These are phyloP conservation scores for Yarrowia sp. DNA, from an alignment of 805 yeast genomes.

Conservation along the genomic window DNA sequence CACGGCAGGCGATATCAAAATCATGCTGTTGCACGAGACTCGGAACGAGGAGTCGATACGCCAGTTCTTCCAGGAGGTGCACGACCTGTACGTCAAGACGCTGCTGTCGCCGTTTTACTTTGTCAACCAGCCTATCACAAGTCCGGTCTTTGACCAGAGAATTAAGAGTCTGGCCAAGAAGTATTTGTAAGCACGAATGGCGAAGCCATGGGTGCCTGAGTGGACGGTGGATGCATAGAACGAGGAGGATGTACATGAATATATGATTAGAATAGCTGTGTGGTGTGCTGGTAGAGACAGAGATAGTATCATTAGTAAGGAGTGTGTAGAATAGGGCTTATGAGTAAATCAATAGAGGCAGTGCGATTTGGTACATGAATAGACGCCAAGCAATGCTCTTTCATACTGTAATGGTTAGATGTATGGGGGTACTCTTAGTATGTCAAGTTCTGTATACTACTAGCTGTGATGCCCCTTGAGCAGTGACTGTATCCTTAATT, in stretches of 20 bases:
- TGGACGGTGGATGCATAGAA: not conserved
- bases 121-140: constrained; percentile 68
- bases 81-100: constrained; percentile 84
- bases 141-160: constrained; percentile 71
- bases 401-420: not conserved
- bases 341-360: too few relatives aligned
- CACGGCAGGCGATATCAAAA: constrained; percentile 79
- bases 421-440: not conserved
- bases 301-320: too few relatives aligned
- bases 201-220: too few relatives aligned
- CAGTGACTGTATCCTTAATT: too few relatives aligned
- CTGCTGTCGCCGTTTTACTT: constrained; percentile 82
- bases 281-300: too few relatives aligned
- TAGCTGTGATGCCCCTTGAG: too few relatives aligned
- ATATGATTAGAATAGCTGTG: not conserved
- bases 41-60: constrained; percentile 69
- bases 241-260: not conserved
- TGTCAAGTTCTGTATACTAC: not conserved
- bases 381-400: too few relatives aligned
- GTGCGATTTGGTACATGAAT: too few relatives aligned
- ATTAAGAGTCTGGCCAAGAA: constrained; percentile 72
- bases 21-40: constrained; percentile 66
- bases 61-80: constrained; percentile 79
- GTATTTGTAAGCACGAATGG: constrained; percentile 49
- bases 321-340: too few relatives aligned